Evolutionary conservation across 1,139 yeast genomes (phyloP), one percentile per base, ranked within the genome.

Genomic region (Hemisphaericaspora xylanilytica): DNA sequence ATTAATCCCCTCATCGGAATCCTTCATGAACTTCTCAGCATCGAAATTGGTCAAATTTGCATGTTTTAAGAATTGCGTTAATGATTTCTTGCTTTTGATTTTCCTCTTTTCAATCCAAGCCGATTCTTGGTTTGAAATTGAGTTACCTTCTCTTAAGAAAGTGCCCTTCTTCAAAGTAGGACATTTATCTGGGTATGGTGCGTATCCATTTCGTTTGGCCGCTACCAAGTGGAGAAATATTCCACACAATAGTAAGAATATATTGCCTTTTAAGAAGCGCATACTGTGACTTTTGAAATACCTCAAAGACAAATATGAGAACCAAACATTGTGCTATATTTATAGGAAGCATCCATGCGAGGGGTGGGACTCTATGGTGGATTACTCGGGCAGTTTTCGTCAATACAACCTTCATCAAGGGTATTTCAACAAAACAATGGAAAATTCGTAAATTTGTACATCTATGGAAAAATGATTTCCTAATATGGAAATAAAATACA

Each of bases 21-120:
- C 49, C 41, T 48, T 41, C 43, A 82, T 50, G 50, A 78, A 81
- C 3, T 55, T 50, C 14, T 61, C 64, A 2, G 78, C 74, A 49
- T 80, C 76, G 46, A 84, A 80, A 51, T 78, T 82, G 5, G 76
- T 63, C 51, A 84, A 53, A 39, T 81, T 78, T 4, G 86, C 78
- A 15, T 75, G 66, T 8, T 69, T 60, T 37, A 88, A 64, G 56
- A 80, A 88, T 26, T 70, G 67, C 26, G 64, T 61, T 42, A 88
- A 63, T 14, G 81, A 78, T 8, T 63, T 69, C 39, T 70, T 70
- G 1, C 90, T 75, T 36, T 71, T 57, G 30, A 61, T 55, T 43
- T 79, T 81, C 51, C 96, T 65, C 15, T 56, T 56, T 11, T 58
- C 49, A 13, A 77, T 50, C 75, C 77, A 75, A 0, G 51, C 52